A percentile compares a stretch with the other conserved stretches of the same genome.
These are phyloP conservation scores for Oryza glaberrima DNA, from an alignment of 176 grass and related monocot species.

Conservation along the genomic window DNA sequence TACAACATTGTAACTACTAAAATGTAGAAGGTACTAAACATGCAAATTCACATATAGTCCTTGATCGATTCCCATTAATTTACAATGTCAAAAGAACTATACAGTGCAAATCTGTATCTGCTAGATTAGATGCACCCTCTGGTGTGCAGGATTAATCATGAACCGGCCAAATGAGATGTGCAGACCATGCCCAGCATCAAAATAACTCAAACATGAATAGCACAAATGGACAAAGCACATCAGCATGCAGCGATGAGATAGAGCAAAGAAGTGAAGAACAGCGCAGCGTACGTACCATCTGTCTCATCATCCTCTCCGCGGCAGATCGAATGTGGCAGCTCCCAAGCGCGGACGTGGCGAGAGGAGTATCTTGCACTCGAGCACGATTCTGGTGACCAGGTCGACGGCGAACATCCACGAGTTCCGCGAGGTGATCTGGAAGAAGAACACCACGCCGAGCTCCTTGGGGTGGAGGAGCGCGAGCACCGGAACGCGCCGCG, in stretches of 20 bases:
- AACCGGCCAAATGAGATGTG: neutral
- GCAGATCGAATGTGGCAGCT: neutral
- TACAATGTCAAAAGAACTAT: neutral
- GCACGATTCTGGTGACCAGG: neutral
- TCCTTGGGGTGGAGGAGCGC: slow-evolving; percentile 1
- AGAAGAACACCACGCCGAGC: neutral
- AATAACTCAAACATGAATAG: neutral
- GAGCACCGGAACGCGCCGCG: neutral
- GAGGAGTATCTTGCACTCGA: neutral
- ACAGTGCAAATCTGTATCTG: too few species aligned
- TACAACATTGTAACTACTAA: neutral
- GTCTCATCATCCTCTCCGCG: neutral
- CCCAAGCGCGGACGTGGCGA: neutral
- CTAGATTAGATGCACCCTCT: neutral
- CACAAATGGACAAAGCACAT: neutral
- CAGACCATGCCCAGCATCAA: neutral
- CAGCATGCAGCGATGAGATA: neutral
- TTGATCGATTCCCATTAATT: neutral
- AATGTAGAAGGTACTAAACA: neutral
- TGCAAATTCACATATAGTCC: neutral
- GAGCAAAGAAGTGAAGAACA: neutral
- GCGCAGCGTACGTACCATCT: neutral
- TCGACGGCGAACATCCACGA: neutral
- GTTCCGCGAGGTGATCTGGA: neutral
- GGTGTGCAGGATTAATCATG: neutral